Evolutionary conservation across 2,329 filamentous ascomycete species (phyloP), one percentile per base, ranked within the genome.

Genomic region (Esteya vermicola): DNA sequence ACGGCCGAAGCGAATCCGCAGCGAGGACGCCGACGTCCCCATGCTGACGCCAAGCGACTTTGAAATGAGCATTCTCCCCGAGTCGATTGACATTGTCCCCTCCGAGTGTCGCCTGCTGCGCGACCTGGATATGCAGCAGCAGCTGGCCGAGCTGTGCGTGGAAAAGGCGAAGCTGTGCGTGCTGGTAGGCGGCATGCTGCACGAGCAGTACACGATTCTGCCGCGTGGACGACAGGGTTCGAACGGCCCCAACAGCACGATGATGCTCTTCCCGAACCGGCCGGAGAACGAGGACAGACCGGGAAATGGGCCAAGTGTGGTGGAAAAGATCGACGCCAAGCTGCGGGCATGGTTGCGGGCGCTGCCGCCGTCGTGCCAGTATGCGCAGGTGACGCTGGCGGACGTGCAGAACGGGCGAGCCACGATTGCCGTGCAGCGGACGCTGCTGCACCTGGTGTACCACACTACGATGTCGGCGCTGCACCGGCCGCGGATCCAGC

Each of bases 241-340:
- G 2, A 23, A n/a, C 18, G n/a, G 36, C 10, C 16, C 18, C 27
- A 33, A 36, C 38, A 81, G 67, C 55, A 81, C 77, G 16, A 89
- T 93, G 75, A 91, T 93, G 81, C 66, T 95, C 21, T 79, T 93
- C 33, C 86, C 88, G 5, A 93, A 93, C 59, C 93, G 89, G 59
- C 72, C 81, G 27, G 72, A 85, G 7, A 40, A 35, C 36, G 78
- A 84, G n/a, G 85, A 88, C 51, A 45, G 42, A 12, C 42, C 36
- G 9, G 43, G 44, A 34, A 45, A 45, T 33, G 47, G 47, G 4
- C 75, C 81, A 3, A 81, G 82, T 48, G 79, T 83, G 46, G 84
- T 95, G 39, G 76, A 78, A 48, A 65, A 67, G 33, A 93, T 89
- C 53, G 86, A 95, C 51, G 65, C 75, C 35, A 81, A 88, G 56